Evolutionary conservation across 2,329 filamentous ascomycete species (phyloP).

Genomic region (Botryosphaeria agaves): DNA sequence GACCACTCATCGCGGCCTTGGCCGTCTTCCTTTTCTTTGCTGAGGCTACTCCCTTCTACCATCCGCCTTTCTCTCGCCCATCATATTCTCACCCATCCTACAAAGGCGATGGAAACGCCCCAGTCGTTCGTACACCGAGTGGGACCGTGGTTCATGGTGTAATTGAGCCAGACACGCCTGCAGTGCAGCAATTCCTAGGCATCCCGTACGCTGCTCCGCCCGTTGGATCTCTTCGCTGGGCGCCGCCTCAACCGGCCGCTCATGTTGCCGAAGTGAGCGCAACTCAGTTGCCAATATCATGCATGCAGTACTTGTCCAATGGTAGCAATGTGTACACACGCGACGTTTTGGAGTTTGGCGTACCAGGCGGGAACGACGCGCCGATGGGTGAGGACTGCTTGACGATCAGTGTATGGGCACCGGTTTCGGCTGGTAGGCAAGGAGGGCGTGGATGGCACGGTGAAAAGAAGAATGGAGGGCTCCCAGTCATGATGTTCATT

Average conservation of each 20-base stretch:
- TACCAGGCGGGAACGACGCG: constrained; percentile 9
- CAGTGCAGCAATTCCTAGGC: constrained; percentile 9
- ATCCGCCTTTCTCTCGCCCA: not conserved
- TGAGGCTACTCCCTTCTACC: not conserved
- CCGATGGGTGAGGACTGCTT: constrained; percentile 27
- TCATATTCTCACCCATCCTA: no score
- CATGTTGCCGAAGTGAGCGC: constrained; percentile 8
- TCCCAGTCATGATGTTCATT: constrained; percentile 30
- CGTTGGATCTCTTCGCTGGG: constrained; percentile 8
- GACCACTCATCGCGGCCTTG: not conserved
- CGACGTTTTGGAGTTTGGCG: constrained; percentile 12
- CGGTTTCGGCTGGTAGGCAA: constrained; percentile 8
- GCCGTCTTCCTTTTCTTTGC: not conserved
- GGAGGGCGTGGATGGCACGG: not conserved
- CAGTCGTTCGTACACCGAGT: constrained; percentile 3
- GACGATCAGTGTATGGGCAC: constrained; percentile 28
- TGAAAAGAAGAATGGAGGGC: constrained; percentile 5
- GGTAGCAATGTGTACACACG: constrained; percentile 8
- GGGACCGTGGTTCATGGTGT: constrained; percentile 5
- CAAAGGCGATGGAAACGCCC: constrained; percentile 11
- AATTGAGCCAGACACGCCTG: constrained; percentile 4
- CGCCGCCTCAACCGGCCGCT: constrained; percentile 6
- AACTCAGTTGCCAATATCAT: constrained; percentile 10
- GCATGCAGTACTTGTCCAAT: constrained; percentile 9
- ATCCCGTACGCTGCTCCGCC: constrained; percentile 11